phyloP scores from a whole-genome alignment of 148 eudicot species.

The Camellia lanceoleosa region DNA sequence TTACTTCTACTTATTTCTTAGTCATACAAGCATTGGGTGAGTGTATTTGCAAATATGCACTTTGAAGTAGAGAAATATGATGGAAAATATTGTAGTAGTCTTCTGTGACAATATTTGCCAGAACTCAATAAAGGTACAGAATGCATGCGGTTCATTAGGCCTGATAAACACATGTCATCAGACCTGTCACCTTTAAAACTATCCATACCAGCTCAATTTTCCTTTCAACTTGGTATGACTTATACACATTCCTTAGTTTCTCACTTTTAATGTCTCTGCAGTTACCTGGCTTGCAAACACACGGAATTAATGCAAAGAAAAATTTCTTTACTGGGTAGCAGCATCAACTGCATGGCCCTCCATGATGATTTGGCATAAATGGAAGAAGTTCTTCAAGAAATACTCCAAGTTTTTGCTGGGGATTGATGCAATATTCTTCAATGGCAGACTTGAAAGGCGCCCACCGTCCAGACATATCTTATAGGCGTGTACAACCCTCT shows the following conservation, averaged over 20 bases:
- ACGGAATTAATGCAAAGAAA: constrained; percentile 7
- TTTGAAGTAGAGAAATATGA: too few relatives aligned
- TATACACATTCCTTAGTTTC: background rate
- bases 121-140: too few relatives aligned
- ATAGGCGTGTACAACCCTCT: constrained; percentile 75
- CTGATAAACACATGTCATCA: too few relatives aligned
- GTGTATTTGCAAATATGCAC: too few relatives aligned
- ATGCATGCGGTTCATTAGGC: too few relatives aligned
- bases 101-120: too few relatives aligned
- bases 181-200: too few relatives aligned
- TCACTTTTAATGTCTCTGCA: background rate
- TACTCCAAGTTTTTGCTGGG: constrained; percentile 37
- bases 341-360: constrained; percentile 32
- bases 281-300: background rate
- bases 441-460: constrained; percentile 58
- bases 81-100: too few relatives aligned
- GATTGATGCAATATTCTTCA: constrained; percentile 48
- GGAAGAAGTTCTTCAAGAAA: constrained; percentile 33
- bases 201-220: too few relatives aligned
- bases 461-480: constrained; percentile 54
- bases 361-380: constrained; percentile 43
- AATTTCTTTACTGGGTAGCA: constrained; percentile 5
- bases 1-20: too few relatives aligned
- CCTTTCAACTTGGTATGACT: too few relatives aligned
- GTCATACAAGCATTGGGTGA: too few relatives aligned